These are phyloP conservation scores for Chlorella variabilis DNA, from an alignment of 163 green algal species.

Conservation along the genomic window DNA sequence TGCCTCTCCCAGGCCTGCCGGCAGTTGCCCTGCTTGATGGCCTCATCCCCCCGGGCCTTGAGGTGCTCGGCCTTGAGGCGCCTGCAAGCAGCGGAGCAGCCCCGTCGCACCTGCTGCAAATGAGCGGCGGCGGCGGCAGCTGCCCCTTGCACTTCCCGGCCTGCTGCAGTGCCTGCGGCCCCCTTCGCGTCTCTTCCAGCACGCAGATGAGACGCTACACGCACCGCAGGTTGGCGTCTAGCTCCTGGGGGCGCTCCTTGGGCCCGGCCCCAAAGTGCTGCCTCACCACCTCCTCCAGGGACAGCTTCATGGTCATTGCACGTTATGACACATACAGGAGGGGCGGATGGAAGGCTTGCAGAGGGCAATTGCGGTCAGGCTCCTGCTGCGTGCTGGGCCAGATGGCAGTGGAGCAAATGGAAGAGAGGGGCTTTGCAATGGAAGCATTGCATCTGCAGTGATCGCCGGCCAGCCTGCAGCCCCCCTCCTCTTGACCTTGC, in stretches of 20 bases:
- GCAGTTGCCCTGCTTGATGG: constrained; percentile 41
- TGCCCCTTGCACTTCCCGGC: constrained; percentile 27
- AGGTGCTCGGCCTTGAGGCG: constrained; percentile 46
- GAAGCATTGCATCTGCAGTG: too few species aligned
- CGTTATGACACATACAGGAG: too few species aligned
- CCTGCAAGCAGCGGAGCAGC: constrained; percentile 10
- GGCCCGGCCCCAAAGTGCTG: neutral
- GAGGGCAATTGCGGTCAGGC: too few species aligned
- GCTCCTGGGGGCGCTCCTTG: neutral
- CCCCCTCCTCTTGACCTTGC: too few species aligned
- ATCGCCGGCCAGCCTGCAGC: too few species aligned
- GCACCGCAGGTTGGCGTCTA: constrained; percentile 14
- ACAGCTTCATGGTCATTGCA: neutral
- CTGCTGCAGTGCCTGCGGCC: too few species aligned
- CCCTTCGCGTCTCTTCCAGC: too few species aligned
- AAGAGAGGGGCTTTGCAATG: too few species aligned
- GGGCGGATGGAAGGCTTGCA: too few species aligned
- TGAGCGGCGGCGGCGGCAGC: neutral
- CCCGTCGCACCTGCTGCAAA: neutral
- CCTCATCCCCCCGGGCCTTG: constrained; percentile 42
- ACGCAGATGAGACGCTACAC: too few species aligned
- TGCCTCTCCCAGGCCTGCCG: constrained; percentile 31
- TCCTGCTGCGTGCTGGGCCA: too few species aligned
- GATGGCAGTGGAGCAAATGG: too few species aligned
- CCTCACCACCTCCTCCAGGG: constrained; percentile 20